Conservation (phyloP, 2,329 filamentous ascomycete species). For the Diaporthe ilicicola region DNA sequence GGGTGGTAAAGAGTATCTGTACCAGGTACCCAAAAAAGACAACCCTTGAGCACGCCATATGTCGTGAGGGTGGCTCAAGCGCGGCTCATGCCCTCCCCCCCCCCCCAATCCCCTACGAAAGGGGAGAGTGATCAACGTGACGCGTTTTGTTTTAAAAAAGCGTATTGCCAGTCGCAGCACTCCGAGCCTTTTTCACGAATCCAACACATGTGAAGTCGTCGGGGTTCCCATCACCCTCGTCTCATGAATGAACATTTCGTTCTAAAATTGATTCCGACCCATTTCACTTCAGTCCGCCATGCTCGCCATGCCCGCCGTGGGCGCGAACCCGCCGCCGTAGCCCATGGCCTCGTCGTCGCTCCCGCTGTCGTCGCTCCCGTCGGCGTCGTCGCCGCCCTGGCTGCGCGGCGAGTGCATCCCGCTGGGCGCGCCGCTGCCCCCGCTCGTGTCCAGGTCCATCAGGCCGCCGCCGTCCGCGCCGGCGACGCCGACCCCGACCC, state of each 20-base stretch:
- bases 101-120: not conserved
- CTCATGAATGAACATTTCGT: constrained; percentile 32
- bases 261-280: not conserved
- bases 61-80: constrained; percentile 28
- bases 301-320: constrained; percentile 44
- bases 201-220: not conserved
- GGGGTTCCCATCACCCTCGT: not conserved
- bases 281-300: not conserved
- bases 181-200: not conserved
- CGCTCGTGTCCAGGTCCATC: constrained; percentile 46
- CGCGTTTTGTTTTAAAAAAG: not conserved
- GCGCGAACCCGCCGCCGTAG: constrained; percentile 53
- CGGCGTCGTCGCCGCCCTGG: constrained; percentile 23
- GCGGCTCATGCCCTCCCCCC: constrained; percentile 9
- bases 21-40: constrained; percentile 1
- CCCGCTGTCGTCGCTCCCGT: constrained; percentile 49
- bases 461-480: constrained; percentile 36
- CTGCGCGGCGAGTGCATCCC: constrained; percentile 61
- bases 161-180: not conserved
- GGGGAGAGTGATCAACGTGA: not conserved
- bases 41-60: constrained; percentile 33
- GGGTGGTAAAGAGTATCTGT: not conserved
- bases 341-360: constrained; percentile 64
- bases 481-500: constrained; percentile 37
- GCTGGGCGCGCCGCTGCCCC: constrained; percentile 55